Percentiles rank a stretch among this genome's conserved stretches.
These are phyloP conservation scores for Penicillium griseofulvum DNA, from an alignment of 2,329 filamentous ascomycete genomes.

Conservation along the genomic window DNA sequence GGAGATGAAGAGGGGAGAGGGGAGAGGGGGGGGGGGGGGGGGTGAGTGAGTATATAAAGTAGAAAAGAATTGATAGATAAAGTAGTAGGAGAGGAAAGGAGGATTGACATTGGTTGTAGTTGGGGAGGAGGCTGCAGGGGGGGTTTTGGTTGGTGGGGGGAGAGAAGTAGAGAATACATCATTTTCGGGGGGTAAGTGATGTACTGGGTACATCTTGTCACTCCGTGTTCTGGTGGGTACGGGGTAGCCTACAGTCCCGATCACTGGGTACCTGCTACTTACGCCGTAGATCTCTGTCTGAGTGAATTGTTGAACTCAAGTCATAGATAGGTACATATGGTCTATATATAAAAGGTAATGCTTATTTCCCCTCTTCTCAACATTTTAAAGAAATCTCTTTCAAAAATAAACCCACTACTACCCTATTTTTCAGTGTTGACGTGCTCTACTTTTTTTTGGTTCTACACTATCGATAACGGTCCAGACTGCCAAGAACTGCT, in stretches of 20 bases:
- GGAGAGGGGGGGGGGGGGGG: too few species aligned
- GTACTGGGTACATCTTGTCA: slow-evolving; percentile 19
- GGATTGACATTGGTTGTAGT: too few species aligned
- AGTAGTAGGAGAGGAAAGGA: too few species aligned
- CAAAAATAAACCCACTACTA: background rate
- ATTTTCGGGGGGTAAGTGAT: slow-evolving; percentile 3
- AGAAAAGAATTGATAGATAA: too few species aligned
- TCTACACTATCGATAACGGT: slow-evolving; percentile 17
- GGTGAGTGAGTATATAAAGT: too few species aligned
- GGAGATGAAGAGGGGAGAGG: background rate
- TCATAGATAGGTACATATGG: background rate
- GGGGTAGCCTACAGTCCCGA: slow-evolving; percentile 15
- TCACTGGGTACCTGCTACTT: slow-evolving; percentile 9
- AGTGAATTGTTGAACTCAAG: slow-evolving; percentile 3
- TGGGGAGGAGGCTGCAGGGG: too few species aligned
- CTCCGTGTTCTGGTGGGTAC: slow-evolving; percentile 19
- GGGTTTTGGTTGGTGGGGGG: too few species aligned
- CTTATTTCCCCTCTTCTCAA: background rate
- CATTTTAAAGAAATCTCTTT: background rate
- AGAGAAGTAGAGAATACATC: background rate
- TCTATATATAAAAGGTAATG: background rate
- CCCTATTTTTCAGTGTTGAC: slow-evolving; percentile 5
- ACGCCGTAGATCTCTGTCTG: slow-evolving; percentile 12
- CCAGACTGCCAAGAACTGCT: slow-evolving; percentile 23
- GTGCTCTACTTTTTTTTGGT: slow-evolving; percentile 1